Evolutionary conservation across 768 basidiomycete species (phyloP), one percentile per base, ranked within the genome.

Genomic region (Daedalea quercina): DNA sequence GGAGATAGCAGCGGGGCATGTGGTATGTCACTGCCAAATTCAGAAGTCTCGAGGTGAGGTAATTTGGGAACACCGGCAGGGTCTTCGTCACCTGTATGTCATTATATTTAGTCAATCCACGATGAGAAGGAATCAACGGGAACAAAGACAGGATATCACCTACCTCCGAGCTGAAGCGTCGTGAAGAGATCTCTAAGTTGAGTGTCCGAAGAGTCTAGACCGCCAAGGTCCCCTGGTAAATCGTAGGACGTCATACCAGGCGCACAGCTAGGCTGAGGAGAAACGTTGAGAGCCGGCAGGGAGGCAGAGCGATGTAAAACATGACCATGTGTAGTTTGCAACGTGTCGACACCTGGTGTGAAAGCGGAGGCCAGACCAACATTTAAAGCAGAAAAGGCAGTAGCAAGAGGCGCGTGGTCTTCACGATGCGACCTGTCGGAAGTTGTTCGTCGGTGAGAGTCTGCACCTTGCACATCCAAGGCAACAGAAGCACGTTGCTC

Each of bases 181-280:
- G 58, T 54, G 49, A 65, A 63, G 34, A 65, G 44, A 34, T 61
- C 61, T 34, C 52, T 24, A 9, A 65, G 51, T 28, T 63, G 58
- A 35, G 28, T 31, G 11, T 31, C 28, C 6, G 28, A 11, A 6
- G 28, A 31, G 11, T 31, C 28, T 4, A 31, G 11, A 11, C 28
- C 28, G 11, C 28, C 28, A 11, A 31, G 28, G 28, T 31, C 28
- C 28, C 4, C 28, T 4, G 28, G 28, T 11, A 11, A 31, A 11
- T 31, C 28, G 11, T 11, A 6, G 17, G 37, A 40, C 19, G 37
- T 19, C 6, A 4, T 6, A 19, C 37, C 19, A 15, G 15, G 7
- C 37, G 17, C 13, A 15, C 15, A 6, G 3, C 37, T 15, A 40
- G 15, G 15, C 15, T 40, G 3, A 50, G 33, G 13, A 26, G 42